phyloP scores from a whole-genome alignment of 1,284 basidiomycete genomes.

The Austroboletus novae-zelandiae region DNA sequence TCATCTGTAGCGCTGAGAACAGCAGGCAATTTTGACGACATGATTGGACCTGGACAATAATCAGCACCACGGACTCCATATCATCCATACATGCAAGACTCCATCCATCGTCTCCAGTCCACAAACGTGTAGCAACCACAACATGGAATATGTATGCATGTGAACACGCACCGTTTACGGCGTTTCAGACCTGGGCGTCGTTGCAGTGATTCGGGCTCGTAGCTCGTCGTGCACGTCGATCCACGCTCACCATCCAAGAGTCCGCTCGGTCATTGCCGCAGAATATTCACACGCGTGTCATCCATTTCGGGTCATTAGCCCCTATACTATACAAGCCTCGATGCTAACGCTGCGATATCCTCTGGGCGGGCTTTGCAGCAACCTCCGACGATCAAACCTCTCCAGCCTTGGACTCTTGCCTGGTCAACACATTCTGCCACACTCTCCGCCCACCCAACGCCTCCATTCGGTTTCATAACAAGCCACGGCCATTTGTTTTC shows the following conservation, averaged over 20 bases:
- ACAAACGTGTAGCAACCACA: conserved; percentile 17
- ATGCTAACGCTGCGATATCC: conserved; percentile 45
- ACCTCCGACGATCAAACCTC: conserved; percentile 62
- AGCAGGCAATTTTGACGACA: conserved; percentile 90
- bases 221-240: conserved; percentile 13
- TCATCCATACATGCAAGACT: conserved; percentile 31
- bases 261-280: conserved; percentile 20
- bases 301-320: conserved; percentile 7
- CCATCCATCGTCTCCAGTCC: conserved; percentile 33
- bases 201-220: conserved; percentile 19
- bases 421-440: conserved; percentile 34
- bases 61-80: conserved; percentile 24
- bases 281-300: conserved; percentile 12
- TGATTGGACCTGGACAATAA: conserved; percentile 37
- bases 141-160: neutral
- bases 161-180: conserved; percentile 22
- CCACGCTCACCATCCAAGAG: conserved; percentile 3
- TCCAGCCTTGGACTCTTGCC: conserved; percentile 41
- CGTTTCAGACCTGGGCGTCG: conserved; percentile 25
- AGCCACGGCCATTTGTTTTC: conserved; percentile 45
- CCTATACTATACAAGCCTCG: conserved; percentile 6
- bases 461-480: conserved; percentile 72
- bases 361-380: conserved; percentile 66
- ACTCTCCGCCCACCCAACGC: conserved; percentile 43
- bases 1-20: conserved; percentile 93